phyloP scores from a whole-genome alignment of 192 early-diverging fungal species.

The Hyaloraphidium curvatum region DNA sequence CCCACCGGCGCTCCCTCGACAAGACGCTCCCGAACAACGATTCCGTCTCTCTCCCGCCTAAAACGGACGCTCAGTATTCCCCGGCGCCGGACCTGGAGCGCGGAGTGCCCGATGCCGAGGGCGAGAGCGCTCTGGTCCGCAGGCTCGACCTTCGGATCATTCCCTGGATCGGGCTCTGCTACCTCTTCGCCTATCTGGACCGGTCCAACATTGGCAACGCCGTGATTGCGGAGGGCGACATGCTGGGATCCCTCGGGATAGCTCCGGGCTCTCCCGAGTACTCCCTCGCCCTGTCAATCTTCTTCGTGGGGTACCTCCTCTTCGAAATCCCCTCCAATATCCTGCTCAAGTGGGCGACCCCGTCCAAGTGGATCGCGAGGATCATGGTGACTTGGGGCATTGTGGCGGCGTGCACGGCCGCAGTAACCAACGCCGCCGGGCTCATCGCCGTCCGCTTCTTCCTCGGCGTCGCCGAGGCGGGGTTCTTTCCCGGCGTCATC shows the following conservation, averaged over 20 bases:
- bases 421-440: slow-evolving; percentile 2
- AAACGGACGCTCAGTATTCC: too few relatives aligned
- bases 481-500: slow-evolving; percentile 14
- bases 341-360: background rate
- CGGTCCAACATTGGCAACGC: slow-evolving; percentile 1
- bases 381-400: slow-evolving; percentile 12
- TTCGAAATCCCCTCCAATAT: slow-evolving; percentile 3
- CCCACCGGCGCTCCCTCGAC: too few relatives aligned
- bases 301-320: background rate
- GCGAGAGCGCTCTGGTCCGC: too few relatives aligned
- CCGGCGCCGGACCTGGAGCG: too few relatives aligned
- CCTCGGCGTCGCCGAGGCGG: slow-evolving; percentile 12
- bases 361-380: slow-evolving; percentile 2
- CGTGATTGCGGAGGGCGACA: background rate
- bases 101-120: too few relatives aligned
- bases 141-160: background rate
- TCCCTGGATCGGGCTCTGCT: background rate
- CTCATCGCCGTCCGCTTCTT: slow-evolving; percentile 10
- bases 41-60: too few relatives aligned
- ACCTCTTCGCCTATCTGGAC: background rate
- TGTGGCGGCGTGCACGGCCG: slow-evolving; percentile 7
- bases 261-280: background rate
- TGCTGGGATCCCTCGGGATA: background rate
- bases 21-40: too few relatives aligned
- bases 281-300: background rate